Base-by-base conservation (phyloP, 2,329 filamentous ascomycete genomes). In the Achaetomium macrosporum region DNA sequence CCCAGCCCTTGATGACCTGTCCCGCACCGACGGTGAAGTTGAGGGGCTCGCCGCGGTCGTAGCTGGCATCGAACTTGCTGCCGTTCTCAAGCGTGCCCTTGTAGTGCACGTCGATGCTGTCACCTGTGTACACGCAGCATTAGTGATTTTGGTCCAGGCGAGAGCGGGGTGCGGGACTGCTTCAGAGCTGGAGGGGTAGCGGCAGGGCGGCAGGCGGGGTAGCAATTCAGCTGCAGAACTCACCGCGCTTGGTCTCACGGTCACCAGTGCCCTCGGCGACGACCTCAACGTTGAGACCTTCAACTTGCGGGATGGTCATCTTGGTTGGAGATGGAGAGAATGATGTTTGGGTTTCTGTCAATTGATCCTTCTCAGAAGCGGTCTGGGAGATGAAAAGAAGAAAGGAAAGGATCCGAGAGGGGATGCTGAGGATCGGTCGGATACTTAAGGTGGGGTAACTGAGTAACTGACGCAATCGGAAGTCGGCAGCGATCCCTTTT, bases 11-110 rank as follows among this genome's bases (percentile, higher is more conserved):
- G 57, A 64, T 64, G 46, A 64, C 62, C 52, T 60, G 54, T 37
- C 62, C 62, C 11, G 44, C 3, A 44, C 62, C 62, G 39, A 58
- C 59, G 5, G 42, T 58, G 59, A 64, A 64, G 36, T 45, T 45
- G 42, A 64, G 87, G 12, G 62, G 61, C 9, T 42, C 7, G 19
- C 51, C 45, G 30, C 62, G 62, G 48, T 62, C 50, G 48, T 56
- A 58, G 58, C 62, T 64, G 9, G 54, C 11, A 29, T 64, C 62
- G 51, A 64, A 64, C 57, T 61, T 53, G 4, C 47, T 59, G 51
- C 61, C 61, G 41, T 53, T 40, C 33, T 47, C 54, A 31, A 64
- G 56, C 7, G 59, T 61, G 41, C 62, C 62, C 6, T 11, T 53
- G 61, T 64, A 64, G 59, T 64, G 62, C 12, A 63, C 62, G 9